Conservation (phyloP, 2,329 filamentous ascomycete genomes). For the Diplodia sapinea region DNA sequence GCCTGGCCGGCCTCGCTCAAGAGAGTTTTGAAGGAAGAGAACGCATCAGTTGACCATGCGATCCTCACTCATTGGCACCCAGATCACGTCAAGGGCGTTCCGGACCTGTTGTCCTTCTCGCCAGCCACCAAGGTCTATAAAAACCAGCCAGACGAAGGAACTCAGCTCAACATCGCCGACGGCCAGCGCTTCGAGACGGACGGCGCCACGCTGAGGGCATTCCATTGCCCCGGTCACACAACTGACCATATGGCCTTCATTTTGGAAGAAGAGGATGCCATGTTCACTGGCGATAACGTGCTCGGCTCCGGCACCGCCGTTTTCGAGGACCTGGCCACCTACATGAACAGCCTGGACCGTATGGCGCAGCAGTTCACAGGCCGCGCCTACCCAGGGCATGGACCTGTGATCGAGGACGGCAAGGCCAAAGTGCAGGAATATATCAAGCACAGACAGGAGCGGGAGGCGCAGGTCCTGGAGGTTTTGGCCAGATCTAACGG, state of each 20-base stretch:
- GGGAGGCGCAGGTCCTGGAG: constrained; percentile 63
- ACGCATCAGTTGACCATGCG: constrained; percentile 69
- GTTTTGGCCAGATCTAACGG: constrained; percentile 38
- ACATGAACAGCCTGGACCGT: constrained; percentile 70
- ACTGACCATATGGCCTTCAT: constrained; percentile 81
- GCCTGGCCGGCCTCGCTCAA: constrained; percentile 74
- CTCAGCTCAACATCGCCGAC: constrained; percentile 62
- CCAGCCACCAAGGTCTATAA: constrained; percentile 71
- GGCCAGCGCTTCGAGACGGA: constrained; percentile 62
- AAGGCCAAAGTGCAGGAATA: constrained; percentile 78
- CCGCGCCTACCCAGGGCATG: constrained; percentile 86
- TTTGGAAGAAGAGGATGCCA: constrained; percentile 75
- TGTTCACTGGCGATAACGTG: constrained; percentile 91
- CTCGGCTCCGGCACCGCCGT: constrained; percentile 86
- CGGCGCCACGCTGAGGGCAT: constrained; percentile 70
- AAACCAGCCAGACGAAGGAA: constrained; percentile 51
- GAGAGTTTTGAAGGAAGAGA: constrained; percentile 68
- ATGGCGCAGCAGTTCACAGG: constrained; percentile 72
- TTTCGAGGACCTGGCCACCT: constrained; percentile 76
- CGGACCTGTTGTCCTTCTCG: constrained; percentile 69
- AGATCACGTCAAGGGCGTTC: constrained; percentile 81
- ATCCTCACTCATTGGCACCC: constrained; percentile 92
- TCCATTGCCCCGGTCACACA: constrained; percentile 77
- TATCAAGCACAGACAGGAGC: constrained; percentile 61
- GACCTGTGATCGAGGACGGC: constrained; percentile 76